Evolutionary conservation across 306 rosid genomes (phyloP).

Genomic region (Pueraria montana): DNA sequence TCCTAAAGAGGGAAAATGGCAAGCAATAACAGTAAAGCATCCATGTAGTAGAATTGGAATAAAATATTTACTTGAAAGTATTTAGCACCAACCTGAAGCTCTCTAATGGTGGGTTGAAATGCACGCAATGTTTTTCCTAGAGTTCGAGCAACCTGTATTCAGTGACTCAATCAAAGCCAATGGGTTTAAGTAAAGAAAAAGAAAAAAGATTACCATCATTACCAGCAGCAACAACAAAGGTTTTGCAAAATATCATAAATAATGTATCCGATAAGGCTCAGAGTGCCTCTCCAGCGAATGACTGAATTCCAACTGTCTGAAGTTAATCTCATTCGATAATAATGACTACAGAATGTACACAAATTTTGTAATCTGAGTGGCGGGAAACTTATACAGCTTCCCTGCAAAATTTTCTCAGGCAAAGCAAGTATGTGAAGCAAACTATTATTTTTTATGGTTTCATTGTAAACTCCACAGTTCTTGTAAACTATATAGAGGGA

Average conservation of each 20-base stretch:
- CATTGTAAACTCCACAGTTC: constrained; percentile 3
- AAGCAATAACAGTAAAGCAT: constrained; percentile 39
- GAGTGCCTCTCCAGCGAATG: constrained; percentile 20
- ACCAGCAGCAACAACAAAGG: neutral
- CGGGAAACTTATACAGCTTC: constrained; percentile 17
- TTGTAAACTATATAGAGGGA: neutral
- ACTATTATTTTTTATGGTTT: constrained; percentile 14
- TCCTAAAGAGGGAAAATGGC: constrained; percentile 63
- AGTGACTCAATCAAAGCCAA: constrained; percentile 36
- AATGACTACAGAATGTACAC: constrained; percentile 19
- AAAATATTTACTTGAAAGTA: constrained; percentile 15
- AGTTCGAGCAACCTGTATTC: constrained; percentile 92
- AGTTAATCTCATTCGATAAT: constrained; percentile 28
- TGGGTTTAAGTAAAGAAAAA: constrained; percentile 1
- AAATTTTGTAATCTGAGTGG: neutral
- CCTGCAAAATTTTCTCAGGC: neutral
- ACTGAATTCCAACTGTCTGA: constrained; percentile 6
- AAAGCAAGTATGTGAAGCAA: neutral
- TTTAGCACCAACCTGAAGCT: constrained; percentile 80
- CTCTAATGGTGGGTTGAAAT: constrained; percentile 97
- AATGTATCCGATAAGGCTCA: constrained; percentile 28
- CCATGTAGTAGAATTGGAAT: constrained; percentile 20
- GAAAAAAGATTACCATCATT: neutral
- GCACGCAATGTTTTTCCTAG: constrained; percentile 93
- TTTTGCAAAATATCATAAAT: constrained; percentile 9